Evolutionary conservation across 140 eudicot species (phyloP).

Genomic region (Bidens hawaiensis): DNA sequence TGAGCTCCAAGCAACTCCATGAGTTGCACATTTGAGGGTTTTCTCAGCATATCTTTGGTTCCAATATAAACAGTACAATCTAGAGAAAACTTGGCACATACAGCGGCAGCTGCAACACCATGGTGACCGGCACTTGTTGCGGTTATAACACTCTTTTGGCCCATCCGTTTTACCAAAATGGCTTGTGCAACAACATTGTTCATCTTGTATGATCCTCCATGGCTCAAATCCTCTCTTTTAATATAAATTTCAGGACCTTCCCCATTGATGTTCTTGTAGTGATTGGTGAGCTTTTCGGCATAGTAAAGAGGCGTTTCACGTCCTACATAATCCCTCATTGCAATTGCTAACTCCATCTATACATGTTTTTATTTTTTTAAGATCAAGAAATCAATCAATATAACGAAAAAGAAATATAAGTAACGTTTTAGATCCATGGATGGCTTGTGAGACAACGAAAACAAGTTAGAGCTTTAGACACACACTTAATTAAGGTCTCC

Average conservation of each 20-base stretch:
- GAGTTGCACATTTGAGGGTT: conserved; percentile 40
- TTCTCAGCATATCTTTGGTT: conserved; percentile 36
- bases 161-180: conserved; percentile 64
- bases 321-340: conserved; percentile 59
- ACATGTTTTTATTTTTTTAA: background rate
- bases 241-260: conserved; percentile 71
- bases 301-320: conserved; percentile 64
- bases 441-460: no score
- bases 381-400: background rate
- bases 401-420: background rate
- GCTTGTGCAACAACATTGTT: conserved; percentile 69
- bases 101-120: conserved; percentile 72
- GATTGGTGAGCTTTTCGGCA: conserved; percentile 53
- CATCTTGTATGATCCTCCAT: conserved; percentile 74
- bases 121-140: conserved; percentile 74
- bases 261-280: conserved; percentile 51
- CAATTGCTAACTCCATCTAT: conserved; percentile 45
- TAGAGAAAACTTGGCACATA: conserved; percentile 57
- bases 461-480: no score
- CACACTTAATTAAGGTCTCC: no score
- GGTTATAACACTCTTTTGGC: conserved; percentile 38
- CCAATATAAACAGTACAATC: conserved; percentile 55
- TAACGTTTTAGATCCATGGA: no score
- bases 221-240: conserved; percentile 74
- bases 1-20: conserved; percentile 65